Evolutionary conservation across 108 stramenopile species (phyloP), one percentile per base, ranked within the genome.

Genomic region (Schizochytrium sp.): DNA sequence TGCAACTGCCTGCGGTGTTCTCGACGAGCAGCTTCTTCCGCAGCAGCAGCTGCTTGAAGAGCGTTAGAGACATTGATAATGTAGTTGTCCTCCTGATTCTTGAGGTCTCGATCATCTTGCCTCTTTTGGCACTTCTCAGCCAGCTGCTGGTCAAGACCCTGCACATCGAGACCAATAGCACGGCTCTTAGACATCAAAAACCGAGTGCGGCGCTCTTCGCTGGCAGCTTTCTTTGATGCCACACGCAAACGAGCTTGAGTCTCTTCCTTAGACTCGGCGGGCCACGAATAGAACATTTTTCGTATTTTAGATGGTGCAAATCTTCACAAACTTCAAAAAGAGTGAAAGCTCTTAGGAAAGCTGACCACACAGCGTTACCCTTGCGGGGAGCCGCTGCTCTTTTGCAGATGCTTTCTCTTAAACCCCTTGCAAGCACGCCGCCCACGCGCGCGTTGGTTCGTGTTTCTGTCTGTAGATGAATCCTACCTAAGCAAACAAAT

Each of bases 131-230:
- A 53, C 1, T 83, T 83, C 8, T 83, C 76, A 15, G 8, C 76
- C n/a, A 49, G 2, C 76, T 83, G 76, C 47, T 10, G 17, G 53
- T 83, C 76, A 8, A 83, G 76, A n/a, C 50, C 53, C 1, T 83
- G 15, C 17, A 83, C 50, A 42, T 83, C 76, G 47, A 83, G 45
- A 53, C 76, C 76, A 40, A 83, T 83, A 42, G 53, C 76, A n/a
- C 76, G 76, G n/a, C 55, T 47, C 76, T 83, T 83, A 53, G 76
- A 49, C 5, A 40, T n/a, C 10, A 83, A 53, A 50, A 83, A 55
- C 45, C 76, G 5, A 47, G 76, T 49, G 8, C 76, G 10, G 76
- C 76, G 76, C 7, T 83, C 76, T 53, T 83, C 76, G 28, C 40
- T 83, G 47, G 50, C 50, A n/a, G 17, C 5, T 53, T 83, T 83